Base-by-base conservation (phyloP, 2,329 filamentous ascomycete species). In the Diatrype stigma region DNA sequence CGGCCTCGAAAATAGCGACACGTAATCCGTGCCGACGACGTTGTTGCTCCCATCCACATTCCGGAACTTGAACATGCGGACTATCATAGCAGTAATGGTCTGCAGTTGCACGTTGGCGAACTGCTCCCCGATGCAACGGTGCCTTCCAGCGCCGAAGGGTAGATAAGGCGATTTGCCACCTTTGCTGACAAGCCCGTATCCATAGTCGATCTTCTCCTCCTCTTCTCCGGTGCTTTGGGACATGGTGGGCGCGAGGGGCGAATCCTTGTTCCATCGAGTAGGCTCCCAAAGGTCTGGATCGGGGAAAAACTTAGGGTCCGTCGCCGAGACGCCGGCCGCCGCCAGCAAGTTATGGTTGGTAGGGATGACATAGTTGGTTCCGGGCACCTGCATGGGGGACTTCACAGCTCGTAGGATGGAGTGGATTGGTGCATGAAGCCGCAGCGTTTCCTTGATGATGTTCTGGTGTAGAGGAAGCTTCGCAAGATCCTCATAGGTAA, bases 121-220 rank as follows among this genome's bases (percentile, higher is more conserved):
- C 65, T 96, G 90, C 78, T 97, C 93, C 58, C 93, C 93, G 65
- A 97, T 96, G 73, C 93, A 97, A 59, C 93, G 81, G 73, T 97
- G 93, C 60, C 93, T 80, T 40, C 93, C 93, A 28, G 92, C 93
- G 52, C 93, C 93, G 66, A 97, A 97, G 2, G 93, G 93, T 45
- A 97, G 82, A 69, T 96, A 97, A 0, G 93, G 92, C 48, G 89
- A 95, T 53, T 83, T 84, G 14, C 90, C 86, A 50, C 93, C 93
- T 78, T 96, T 96, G 78, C 84, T 92, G 59, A 96, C 88, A 47
- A 96, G 77, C 55, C 93, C 93, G 70, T 96, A 96, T 32, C 93
- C 93, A 68, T 96, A 96, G 68, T 96, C 93, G 54, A 93, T 81
- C 73, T 90, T 90, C 73, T 87, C 88, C 64, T 86, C 82, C 62